Evolutionary conservation across 371 early-diverging fungal species (phyloP), one percentile per base, ranked within the genome.

Genomic region (Coemansia sp.): DNA sequence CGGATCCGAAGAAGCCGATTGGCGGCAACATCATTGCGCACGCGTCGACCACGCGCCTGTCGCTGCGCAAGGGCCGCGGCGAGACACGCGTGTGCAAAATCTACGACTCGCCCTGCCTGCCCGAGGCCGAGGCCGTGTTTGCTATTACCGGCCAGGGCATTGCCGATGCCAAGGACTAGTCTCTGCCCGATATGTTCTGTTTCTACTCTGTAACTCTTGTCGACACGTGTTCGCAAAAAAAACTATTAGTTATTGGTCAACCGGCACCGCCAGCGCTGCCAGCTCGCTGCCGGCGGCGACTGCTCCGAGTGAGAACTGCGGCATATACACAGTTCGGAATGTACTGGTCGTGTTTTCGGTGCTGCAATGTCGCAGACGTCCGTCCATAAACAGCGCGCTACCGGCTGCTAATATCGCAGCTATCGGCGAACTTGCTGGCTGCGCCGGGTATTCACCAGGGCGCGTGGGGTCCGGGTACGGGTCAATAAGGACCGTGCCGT

Each of bases 11-110:
- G 75, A 99, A 99, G 71, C 99, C 99, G 4, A 95, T 98, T 55
- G 99, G 99, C 41, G 99, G 99, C 50, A 94, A 99, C 79, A 95
- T 99, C 43, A 95, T 99, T 80, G 99, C 99, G 0, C 99, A 99
- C 73, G 91, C 99, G 8, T 98, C 96, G 54, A 87, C 89, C 20
- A 90, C 92, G 47, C 84, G 93, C 5, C 69, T 94, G 7, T 92
- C 85, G 59, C 81, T 94, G 61, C 86, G 93, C 54, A 94, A 94
- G 73, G 95, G 95, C 1, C 80, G 91, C 36, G 92, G 90, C 1
- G 93, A 94, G 55, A 89, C 87, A 40, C 83, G 95, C 9, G 85
- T 94, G 16, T 91, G 90, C 65, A 94, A 94, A 74, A 83, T 94
- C 42, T 94, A 92, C 68, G 95, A 94, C 74, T 90, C 90, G 2